Percentiles rank a stretch among this genome's conserved stretches.
These are phyloP conservation scores for Kalanchoe fedtschenkoi DNA, from an alignment of 164 flowering plant genomes.

Conservation along the genomic window DNA sequence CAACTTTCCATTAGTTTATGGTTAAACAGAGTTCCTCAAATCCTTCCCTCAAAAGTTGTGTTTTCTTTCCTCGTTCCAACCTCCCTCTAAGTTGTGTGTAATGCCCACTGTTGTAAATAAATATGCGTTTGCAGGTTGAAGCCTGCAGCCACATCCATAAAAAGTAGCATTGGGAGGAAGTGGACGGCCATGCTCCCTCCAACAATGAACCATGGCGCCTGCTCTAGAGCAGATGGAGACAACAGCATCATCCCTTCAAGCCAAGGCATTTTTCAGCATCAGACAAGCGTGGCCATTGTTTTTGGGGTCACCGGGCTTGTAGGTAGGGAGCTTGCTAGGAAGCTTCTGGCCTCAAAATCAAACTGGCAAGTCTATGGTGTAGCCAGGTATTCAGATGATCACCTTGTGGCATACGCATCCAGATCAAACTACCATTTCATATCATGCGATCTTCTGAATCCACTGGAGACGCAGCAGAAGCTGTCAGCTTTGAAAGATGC, in stretches of 20 bases:
- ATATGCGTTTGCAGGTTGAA: not conserved
- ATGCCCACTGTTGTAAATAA: not conserved
- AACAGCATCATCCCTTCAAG: no score
- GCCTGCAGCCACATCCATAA: not conserved
- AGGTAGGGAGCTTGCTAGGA: conserved; percentile 54
- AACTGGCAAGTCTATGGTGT: conserved; percentile 72
- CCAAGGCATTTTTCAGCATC: not conserved
- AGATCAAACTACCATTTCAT: conserved; percentile 41
- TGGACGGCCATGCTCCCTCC: not conserved
- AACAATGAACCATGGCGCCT: conserved; percentile 11
- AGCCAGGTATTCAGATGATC: conserved; percentile 33
- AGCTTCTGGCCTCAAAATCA: conserved; percentile 17
- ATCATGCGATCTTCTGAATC: conserved; percentile 62
- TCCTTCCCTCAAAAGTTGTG: conserved; percentile 14
- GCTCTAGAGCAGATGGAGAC: no score
- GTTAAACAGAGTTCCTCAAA: conserved; percentile 8
- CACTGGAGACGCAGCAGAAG: conserved; percentile 31
- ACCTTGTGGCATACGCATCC: not conserved
- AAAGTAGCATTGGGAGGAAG: not conserved
- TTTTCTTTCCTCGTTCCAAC: not conserved
- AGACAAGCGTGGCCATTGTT: conserved; percentile 19
- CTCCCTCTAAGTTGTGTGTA: not conserved
- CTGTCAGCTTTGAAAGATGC: conserved; percentile 34
- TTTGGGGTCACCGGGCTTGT: conserved; percentile 83
- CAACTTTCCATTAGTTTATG: not conserved